phyloP scores from a whole-genome alignment of 2,329 filamentous ascomycete species.

The Blastomyces emzantsi region DNA sequence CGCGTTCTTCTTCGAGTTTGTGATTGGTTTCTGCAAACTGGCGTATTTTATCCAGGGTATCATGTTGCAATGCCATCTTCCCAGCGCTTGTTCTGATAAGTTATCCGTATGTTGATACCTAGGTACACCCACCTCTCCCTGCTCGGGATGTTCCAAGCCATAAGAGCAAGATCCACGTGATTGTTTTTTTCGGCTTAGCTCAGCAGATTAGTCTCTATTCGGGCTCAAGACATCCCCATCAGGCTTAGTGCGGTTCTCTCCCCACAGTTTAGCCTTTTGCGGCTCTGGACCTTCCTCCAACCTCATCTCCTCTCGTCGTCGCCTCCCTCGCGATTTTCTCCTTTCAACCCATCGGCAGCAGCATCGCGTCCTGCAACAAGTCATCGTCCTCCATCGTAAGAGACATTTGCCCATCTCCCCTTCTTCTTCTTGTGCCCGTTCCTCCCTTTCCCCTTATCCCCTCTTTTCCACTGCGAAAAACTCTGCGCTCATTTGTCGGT shows the following conservation, averaged over 20 bases:
- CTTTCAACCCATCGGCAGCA: background rate
- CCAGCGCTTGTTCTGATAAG: background rate
- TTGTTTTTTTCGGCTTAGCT: background rate
- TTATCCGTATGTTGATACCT: background rate
- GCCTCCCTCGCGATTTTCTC: too few relatives aligned
- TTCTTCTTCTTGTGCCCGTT: background rate
- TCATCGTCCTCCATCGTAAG: background rate
- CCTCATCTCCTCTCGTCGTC: slow-evolving; percentile 1
- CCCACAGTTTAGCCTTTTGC: slow-evolving; percentile 2
- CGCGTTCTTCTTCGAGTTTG: slow-evolving; percentile 28
- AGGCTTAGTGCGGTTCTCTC: background rate
- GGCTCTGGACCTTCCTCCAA: slow-evolving; percentile 4
- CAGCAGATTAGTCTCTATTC: background rate
- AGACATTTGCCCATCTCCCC: background rate
- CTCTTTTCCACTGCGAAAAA: slow-evolving; percentile 1
- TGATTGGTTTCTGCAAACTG: slow-evolving; percentile 28
- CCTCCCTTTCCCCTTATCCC: slow-evolving; percentile 9
- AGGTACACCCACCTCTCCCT: background rate
- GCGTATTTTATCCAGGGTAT: slow-evolving; percentile 15
- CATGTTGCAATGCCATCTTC: slow-evolving; percentile 5
- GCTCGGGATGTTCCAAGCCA: background rate
- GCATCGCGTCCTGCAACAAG: background rate
- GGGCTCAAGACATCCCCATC: background rate
- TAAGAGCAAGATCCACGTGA: background rate
- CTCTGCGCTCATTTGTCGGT: background rate